These are phyloP conservation scores for Capronia americana DNA, from an alignment of 2,329 filamentous ascomycete genomes.

Conservation along the genomic window DNA sequence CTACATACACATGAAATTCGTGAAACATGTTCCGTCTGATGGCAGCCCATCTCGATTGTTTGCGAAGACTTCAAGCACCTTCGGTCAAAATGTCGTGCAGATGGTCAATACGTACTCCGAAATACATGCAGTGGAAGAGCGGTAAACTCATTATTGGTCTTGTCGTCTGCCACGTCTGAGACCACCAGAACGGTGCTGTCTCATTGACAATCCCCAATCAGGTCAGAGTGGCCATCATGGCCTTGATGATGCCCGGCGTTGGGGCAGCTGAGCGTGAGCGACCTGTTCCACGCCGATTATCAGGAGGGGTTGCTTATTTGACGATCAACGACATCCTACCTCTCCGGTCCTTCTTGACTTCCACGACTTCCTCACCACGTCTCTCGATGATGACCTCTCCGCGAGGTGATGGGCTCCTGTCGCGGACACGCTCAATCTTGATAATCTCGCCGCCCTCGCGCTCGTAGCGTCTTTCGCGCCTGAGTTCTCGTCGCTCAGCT, in stretches of 20 bases:
- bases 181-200: not conserved
- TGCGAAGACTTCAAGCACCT: not conserved
- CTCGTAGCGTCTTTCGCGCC: constrained; percentile 62
- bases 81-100: not conserved
- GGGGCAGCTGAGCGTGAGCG: constrained; percentile 54
- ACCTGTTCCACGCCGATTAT: constrained; percentile 31
- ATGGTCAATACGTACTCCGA: not conserved
- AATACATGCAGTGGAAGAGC: not conserved
- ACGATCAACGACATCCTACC: constrained; percentile 73
- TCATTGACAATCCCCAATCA: constrained; percentile 46
- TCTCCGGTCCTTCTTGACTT: constrained; percentile 88
- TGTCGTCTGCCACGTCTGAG: not conserved
- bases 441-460: constrained; percentile 42
- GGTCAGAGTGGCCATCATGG: constrained; percentile 74
- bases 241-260: constrained; percentile 67
- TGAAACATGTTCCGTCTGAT: constrained; percentile 2
- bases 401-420: constrained; percentile 37
- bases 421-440: constrained; percentile 39
- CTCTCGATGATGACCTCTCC: constrained; percentile 45
- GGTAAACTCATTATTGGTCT: not conserved
- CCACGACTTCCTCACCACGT: constrained; percentile 58
- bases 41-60: not conserved
- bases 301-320: constrained; percentile 30
- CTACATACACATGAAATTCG: constrained; percentile 15
- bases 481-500: constrained; percentile 65